These are phyloP conservation scores for Capronia americana DNA, from an alignment of 2,329 filamentous ascomycete genomes.

Conservation along the genomic window DNA sequence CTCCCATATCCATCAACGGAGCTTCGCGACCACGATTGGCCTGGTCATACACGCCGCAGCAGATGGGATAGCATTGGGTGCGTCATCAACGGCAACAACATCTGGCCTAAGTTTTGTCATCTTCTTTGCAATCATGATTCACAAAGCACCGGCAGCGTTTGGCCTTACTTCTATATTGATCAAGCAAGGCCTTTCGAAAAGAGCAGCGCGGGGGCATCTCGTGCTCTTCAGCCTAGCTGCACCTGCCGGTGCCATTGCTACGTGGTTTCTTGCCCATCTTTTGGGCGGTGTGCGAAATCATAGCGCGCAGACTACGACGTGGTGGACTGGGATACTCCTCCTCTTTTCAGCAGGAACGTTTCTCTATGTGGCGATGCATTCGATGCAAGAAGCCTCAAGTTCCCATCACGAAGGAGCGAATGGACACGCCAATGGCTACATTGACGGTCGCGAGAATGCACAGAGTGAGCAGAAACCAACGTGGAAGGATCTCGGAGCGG, in stretches of 20 bases:
- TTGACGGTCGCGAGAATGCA: conserved; percentile 47
- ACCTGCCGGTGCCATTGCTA: conserved; percentile 81
- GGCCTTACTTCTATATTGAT: conserved; percentile 88
- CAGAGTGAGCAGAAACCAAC: conserved; percentile 47
- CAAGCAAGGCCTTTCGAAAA: conserved; percentile 88
- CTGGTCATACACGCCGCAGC: conserved; percentile 96
- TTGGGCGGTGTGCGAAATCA: conserved; percentile 61
- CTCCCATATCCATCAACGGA: conserved; percentile 59
- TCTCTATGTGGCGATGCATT: conserved; percentile 98
- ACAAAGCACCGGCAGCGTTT: conserved; percentile 96
- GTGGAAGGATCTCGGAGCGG: conserved; percentile 53
- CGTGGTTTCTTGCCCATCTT: conserved; percentile 79
- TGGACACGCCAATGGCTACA: conserved; percentile 52
- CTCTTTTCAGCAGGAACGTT: conserved; percentile 98
- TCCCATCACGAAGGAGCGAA: conserved; percentile 49
- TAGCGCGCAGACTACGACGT: conserved; percentile 70
- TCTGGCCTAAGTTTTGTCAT: conserved; percentile 85
- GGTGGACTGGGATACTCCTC: conserved; percentile 90
- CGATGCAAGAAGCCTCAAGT: conserved; percentile 76
- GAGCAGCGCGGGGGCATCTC: conserved; percentile 81
- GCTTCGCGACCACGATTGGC: conserved; percentile 84
- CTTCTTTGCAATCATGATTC: conserved; percentile 95
- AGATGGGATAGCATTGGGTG: conserved; percentile 94
- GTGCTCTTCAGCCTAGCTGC: conserved; percentile 91
- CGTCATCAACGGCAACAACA: conserved; percentile 77